Conservation (phyloP, 257 asterid species). For the Solanum medicagineum region DNA sequence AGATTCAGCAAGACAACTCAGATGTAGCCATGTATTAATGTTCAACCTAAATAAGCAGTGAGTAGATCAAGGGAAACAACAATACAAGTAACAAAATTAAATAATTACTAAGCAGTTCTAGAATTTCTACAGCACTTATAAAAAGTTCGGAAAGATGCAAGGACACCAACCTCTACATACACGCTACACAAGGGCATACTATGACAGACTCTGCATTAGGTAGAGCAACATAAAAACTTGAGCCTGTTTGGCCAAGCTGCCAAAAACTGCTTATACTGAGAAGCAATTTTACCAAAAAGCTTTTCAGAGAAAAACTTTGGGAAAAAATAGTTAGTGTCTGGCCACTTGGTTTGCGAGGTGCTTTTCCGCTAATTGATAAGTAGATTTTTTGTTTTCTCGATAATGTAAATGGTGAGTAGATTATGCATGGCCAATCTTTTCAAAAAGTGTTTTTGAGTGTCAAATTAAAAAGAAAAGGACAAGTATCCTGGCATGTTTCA, state of each 20-base stretch:
- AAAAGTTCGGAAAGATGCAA: not conserved
- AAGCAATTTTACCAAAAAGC: not conserved
- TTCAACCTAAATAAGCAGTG: not conserved
- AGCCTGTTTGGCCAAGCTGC: not conserved
- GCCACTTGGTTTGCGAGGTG: not conserved
- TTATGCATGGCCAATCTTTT: not conserved
- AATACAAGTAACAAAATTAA: not conserved
- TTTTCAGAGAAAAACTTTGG: not conserved
- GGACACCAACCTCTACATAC: not conserved
- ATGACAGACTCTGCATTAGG: not conserved
- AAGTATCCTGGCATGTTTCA: not conserved
- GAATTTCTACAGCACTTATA: not conserved
- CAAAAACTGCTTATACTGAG: not conserved
- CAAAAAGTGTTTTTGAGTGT: not conserved
- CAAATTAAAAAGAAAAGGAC: not conserved
- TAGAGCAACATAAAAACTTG: not conserved
- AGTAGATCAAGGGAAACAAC: not conserved
- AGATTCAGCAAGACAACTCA: slow-evolving; percentile 7
- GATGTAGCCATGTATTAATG: not conserved
- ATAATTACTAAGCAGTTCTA: not conserved
- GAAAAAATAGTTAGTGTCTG: not conserved
- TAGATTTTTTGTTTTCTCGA: not conserved
- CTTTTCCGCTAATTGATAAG: not conserved
- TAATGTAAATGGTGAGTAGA: not conserved
- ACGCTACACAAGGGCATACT: not conserved